Conservation (phyloP, 2,329 filamentous ascomycete genomes). For the Cadophora sp. region DNA sequence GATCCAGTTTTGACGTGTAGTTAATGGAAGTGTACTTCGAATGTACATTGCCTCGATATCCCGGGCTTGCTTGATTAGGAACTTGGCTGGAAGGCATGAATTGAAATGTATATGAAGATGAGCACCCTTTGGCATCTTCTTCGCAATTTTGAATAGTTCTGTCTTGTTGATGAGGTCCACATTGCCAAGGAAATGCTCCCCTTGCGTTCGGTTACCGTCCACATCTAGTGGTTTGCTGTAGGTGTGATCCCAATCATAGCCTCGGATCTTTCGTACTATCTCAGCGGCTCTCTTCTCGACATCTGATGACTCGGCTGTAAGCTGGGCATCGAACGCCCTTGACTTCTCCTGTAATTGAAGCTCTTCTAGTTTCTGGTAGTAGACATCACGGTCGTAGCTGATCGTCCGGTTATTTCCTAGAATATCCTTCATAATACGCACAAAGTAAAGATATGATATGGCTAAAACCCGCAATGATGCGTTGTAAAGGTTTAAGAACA, state of each 20-base stretch:
- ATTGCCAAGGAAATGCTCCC: conserved; percentile 66
- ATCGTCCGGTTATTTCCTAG: no score
- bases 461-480: no score
- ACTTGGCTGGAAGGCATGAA: conserved; percentile 67
- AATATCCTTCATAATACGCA: no score
- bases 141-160: conserved; percentile 61
- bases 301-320: conserved; percentile 34
- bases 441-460: no score
- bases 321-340: conserved; percentile 43
- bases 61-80: conserved; percentile 63
- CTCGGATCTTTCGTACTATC: conserved; percentile 42
- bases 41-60: conserved; percentile 72
- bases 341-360: conserved; percentile 39
- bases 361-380: conserved; percentile 33
- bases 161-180: conserved; percentile 61
- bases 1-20: conserved; percentile 37
- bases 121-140: conserved; percentile 71
- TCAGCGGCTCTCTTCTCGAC: conserved; percentile 41
- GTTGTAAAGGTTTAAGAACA: no score
- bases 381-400: no score
- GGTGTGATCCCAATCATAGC: conserved; percentile 40
- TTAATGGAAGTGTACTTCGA: conserved; percentile 63
- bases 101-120: conserved; percentile 83
- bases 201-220: conserved; percentile 41
- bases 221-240: conserved; percentile 35